Evolutionary conservation across 1,284 basidiomycete genomes (phyloP), one percentile per base, ranked within the genome.

Genomic region (Cystobasidium pallidum): DNA sequence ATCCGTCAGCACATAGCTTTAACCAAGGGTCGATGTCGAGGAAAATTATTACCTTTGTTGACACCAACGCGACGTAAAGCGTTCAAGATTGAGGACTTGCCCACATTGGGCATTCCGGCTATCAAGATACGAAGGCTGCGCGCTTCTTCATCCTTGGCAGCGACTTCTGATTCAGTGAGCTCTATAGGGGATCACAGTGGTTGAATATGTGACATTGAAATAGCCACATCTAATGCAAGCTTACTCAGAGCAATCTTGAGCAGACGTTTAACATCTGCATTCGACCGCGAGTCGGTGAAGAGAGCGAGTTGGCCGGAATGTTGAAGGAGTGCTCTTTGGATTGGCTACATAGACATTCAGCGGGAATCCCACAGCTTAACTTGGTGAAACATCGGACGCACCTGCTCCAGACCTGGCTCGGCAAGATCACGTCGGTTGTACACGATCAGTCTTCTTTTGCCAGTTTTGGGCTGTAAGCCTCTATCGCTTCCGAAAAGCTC

Each of bases 71-170:
- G 88, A 51, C 96, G 86, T n/a, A 99, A 84, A 0, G 91, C 88
- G 79, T 99, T 99, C 17, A 99, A 83, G 63, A 99, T 82, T 2
- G 92, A 94, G 32, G 93, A 96, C 83, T 99, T 99, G 59, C 96
- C 96, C 51, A 98, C 94, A 80, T 99, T 99, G 3, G 95, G 95
- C 95, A 99, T 99, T 28, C 95, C 95, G 65, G 94, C 88, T 28
- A 96, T 91, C 4, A 96, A 85, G 8, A 97, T 88, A 78, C 36
- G 80, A 79, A 13, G 81, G 80, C 2, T 81, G 78, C 0, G 76
- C 73, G 1, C 80, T 73, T 66, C 78, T 76, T 74, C 77, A 62
- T 70, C 73, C 1, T 70, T 75, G 75, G 11, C 49, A 41, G 68
- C 28, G 17, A 63, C 51, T 68, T 67, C 66, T 30, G 43, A 32